Conservation (phyloP, 139 green algal genomes). For the Haematococcus lacustris region DNA sequence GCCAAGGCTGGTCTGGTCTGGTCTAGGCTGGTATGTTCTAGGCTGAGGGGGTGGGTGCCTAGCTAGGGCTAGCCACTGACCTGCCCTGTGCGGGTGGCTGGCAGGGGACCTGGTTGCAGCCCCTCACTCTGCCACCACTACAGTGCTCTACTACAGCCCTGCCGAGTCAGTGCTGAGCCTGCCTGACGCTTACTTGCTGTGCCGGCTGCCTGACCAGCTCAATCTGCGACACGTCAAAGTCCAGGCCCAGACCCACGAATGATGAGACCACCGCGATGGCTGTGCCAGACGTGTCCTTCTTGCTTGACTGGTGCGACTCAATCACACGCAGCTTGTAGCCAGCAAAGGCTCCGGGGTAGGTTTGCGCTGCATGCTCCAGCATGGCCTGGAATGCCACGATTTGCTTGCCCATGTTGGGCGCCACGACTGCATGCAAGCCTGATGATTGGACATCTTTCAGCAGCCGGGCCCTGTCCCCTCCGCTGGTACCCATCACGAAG, state of each 20-base stretch:
- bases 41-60: too few relatives aligned
- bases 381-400: constrained; percentile 80
- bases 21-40: too few relatives aligned
- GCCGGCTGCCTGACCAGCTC: constrained; percentile 66
- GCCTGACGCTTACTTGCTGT: constrained; percentile 57
- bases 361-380: constrained; percentile 85
- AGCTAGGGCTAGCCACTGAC: too few relatives aligned
- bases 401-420: constrained; percentile 99
- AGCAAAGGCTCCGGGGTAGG: constrained; percentile 89
- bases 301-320: constrained; percentile 94
- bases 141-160: too few relatives aligned
- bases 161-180: too few relatives aligned
- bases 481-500: constrained; percentile 99
- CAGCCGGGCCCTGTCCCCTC: constrained; percentile 84
- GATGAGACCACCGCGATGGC: constrained; percentile 87
- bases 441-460: constrained; percentile 36
- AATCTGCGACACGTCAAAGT: constrained; percentile 67
- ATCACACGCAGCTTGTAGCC: constrained; percentile 86
- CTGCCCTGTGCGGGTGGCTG: too few relatives aligned
- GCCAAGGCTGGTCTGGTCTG: too few relatives aligned
- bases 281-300: constrained; percentile 84
- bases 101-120: too few relatives aligned
- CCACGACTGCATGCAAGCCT: constrained; percentile 86
- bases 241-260: constrained; percentile 78
- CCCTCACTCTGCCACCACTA: too few relatives aligned